A percentile compares a stretch with the other conserved stretches of the same genome.
Evolutionary conservation across 2,329 filamentous ascomycete species (phyloP).

Genomic region (Leptoxyphium fumago): DNA sequence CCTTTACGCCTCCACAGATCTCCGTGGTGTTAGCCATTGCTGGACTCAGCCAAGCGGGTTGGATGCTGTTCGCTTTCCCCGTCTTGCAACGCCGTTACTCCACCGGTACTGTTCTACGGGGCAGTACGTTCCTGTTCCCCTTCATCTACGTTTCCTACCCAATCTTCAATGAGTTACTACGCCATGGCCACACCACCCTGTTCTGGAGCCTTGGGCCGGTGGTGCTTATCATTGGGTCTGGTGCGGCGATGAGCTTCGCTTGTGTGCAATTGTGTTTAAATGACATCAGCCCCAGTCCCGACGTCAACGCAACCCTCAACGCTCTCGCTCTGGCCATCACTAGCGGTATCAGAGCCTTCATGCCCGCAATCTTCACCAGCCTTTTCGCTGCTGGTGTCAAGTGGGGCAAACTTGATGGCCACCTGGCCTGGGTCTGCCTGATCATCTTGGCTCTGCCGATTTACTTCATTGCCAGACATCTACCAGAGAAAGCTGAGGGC

Average conservation of each 20-base stretch:
- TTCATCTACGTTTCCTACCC: slow-evolving; percentile 45
- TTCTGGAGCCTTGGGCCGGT: slow-evolving; percentile 45
- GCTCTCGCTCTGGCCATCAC: slow-evolving; percentile 48
- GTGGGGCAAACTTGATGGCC: slow-evolving; percentile 46
- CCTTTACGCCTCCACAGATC: slow-evolving; percentile 48
- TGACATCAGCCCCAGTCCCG: slow-evolving; percentile 51
- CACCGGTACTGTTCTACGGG: slow-evolving; percentile 48
- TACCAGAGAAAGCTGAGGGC: slow-evolving; percentile 22
- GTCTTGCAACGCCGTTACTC: slow-evolving; percentile 49
- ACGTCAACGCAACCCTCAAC: slow-evolving; percentile 56
- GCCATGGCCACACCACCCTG: slow-evolving; percentile 24
- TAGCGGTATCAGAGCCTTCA: slow-evolving; percentile 49
- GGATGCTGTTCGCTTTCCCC: slow-evolving; percentile 59
- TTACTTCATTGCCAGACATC: slow-evolving; percentile 20
- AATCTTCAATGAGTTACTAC: slow-evolving; percentile 42
- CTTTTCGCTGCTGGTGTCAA: slow-evolving; percentile 54
- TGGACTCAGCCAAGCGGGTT: slow-evolving; percentile 53
- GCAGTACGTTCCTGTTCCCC: slow-evolving; percentile 46
- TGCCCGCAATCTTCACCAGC: slow-evolving; percentile 50
- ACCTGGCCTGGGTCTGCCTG: slow-evolving; percentile 51
- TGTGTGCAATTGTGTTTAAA: slow-evolving; percentile 60
- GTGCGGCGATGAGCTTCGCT: slow-evolving; percentile 53
- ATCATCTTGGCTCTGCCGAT: slow-evolving; percentile 23
- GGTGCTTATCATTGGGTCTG: slow-evolving; percentile 40
- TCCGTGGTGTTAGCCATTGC: slow-evolving; percentile 49